Percentiles rank a stretch among this genome's conserved stretches.
Evolutionary conservation across 805 yeast genomes (phyloP).

Genomic region (Candida ipomoeae): DNA sequence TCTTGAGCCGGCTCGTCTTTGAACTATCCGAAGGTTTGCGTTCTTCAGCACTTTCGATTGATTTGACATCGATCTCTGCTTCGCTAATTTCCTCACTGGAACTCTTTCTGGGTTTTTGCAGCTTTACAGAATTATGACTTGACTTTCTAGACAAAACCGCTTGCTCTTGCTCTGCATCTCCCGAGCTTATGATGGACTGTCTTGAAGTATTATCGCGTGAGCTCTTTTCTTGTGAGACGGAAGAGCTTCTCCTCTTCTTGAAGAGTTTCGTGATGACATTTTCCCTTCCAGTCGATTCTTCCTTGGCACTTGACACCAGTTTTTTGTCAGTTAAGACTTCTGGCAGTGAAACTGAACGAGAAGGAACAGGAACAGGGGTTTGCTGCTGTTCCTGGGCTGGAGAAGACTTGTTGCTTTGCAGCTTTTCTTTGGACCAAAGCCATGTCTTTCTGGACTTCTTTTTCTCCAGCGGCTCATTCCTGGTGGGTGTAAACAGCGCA

Average conservation of each 20-base stretch:
- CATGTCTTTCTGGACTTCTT: slow-evolving; percentile 35
- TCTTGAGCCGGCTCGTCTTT: slow-evolving; percentile 14
- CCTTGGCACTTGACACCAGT: slow-evolving; percentile 2
- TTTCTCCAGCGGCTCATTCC: slow-evolving; percentile 11
- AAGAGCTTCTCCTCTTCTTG: slow-evolving; percentile 28
- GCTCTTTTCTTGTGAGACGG: slow-evolving; percentile 11
- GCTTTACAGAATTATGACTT: background rate
- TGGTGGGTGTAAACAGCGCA: background rate
- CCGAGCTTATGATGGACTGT: background rate
- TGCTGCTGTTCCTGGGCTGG: background rate
- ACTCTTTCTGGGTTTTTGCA: background rate
- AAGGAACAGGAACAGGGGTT: slow-evolving; percentile 10
- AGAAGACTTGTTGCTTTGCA: background rate
- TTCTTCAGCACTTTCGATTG: slow-evolving; percentile 1
- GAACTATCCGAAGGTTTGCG: slow-evolving; percentile 9
- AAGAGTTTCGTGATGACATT: slow-evolving; percentile 40
- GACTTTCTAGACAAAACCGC: background rate
- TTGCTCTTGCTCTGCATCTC: background rate
- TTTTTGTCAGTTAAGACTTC: slow-evolving; percentile 20
- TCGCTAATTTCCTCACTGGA: background rate
- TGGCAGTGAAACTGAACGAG: slow-evolving; percentile 38
- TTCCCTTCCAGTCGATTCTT: slow-evolving; percentile 27
- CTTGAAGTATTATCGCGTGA: background rate
- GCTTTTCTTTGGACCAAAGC: slow-evolving; percentile 35
- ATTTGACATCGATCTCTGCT: background rate